These are phyloP conservation scores for Didymella keratinophila DNA, from an alignment of 2,329 filamentous ascomycete genomes.

Conservation along the genomic window DNA sequence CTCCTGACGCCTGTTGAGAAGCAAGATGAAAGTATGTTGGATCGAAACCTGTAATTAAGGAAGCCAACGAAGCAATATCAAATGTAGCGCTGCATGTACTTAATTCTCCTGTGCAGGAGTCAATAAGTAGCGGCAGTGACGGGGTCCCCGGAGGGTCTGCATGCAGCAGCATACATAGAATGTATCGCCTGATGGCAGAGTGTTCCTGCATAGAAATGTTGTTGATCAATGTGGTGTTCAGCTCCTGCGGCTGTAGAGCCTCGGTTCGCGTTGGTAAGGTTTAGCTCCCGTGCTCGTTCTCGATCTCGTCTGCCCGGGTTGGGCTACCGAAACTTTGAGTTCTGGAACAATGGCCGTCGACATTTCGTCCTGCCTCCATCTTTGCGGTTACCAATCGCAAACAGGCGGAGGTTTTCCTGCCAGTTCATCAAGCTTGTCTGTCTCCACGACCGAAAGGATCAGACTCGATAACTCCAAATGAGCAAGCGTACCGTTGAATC, in stretches of 20 bases:
- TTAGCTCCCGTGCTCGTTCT: conserved; percentile 15
- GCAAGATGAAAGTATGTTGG: background rate
- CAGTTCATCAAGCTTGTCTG: background rate
- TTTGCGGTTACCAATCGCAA: conserved; percentile 7
- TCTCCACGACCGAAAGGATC: conserved; percentile 3
- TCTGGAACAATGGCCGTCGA: conserved; percentile 1
- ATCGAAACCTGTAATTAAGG: background rate
- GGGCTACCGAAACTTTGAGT: conserved; percentile 9
- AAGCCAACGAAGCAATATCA: background rate
- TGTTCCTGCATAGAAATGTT: background rate
- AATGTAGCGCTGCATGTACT: background rate
- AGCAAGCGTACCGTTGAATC: conserved; percentile 17
- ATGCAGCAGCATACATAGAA: background rate
- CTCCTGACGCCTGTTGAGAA: background rate
- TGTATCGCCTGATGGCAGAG: background rate
- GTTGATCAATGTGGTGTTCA: background rate
- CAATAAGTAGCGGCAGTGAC: conserved; percentile 4
- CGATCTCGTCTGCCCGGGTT: background rate
- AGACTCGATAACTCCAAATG: conserved; percentile 3
- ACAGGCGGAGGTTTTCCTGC: conserved; percentile 5
- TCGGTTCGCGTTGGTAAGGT: conserved; percentile 3
- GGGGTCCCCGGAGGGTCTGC: background rate
- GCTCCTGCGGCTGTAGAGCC: background rate
- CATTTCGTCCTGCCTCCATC: background rate
- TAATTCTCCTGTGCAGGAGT: background rate